Conservation (phyloP, 768 basidiomycete species). For the Coprinopsis sp. region DNA sequence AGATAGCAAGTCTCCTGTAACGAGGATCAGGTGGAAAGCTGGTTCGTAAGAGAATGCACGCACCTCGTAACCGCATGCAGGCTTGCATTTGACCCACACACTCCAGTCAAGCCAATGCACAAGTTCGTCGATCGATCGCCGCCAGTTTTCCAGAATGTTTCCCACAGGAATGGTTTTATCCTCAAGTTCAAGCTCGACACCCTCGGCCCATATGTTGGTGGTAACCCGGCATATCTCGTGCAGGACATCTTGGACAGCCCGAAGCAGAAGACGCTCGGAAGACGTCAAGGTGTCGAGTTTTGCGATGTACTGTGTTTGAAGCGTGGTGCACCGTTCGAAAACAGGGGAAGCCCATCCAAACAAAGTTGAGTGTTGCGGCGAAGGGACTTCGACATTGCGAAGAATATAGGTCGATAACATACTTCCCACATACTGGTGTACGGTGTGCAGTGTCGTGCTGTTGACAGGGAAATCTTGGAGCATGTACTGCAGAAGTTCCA, state of each 20-base stretch:
- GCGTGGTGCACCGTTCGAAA: slow-evolving; percentile 22
- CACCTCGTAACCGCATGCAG: slow-evolving; percentile 43
- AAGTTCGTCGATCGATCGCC: slow-evolving; percentile 38
- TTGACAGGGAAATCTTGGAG: slow-evolving; percentile 20
- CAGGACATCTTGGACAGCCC: slow-evolving; percentile 28
- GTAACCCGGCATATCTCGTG: slow-evolving; percentile 43
- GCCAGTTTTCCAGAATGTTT: slow-evolving; percentile 34
- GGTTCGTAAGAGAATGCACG: slow-evolving; percentile 1
- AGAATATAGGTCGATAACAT: slow-evolving; percentile 19
- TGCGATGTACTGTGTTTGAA: not conserved
- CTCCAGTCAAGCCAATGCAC: slow-evolving; percentile 54
- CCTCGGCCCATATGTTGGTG: slow-evolving; percentile 20
- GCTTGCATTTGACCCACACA: slow-evolving; percentile 44
- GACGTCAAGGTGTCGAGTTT: slow-evolving; percentile 16
- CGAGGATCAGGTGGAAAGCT: not conserved
- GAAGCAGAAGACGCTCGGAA: slow-evolving; percentile 27
- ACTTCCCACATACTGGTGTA: no score
- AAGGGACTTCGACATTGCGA: slow-evolving; percentile 12
- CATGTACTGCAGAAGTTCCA: slow-evolving; percentile 35
- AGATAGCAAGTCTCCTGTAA: slow-evolving; percentile 39
- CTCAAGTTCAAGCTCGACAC: not conserved
- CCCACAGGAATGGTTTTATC: slow-evolving; percentile 16
- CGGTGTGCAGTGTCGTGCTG: no score
- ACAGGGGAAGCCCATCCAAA: slow-evolving; percentile 32
- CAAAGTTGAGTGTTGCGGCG: slow-evolving; percentile 1